Conservation (phyloP, 2,329 filamentous ascomycete species). For the Pseudogymnoascus sp. region DNA sequence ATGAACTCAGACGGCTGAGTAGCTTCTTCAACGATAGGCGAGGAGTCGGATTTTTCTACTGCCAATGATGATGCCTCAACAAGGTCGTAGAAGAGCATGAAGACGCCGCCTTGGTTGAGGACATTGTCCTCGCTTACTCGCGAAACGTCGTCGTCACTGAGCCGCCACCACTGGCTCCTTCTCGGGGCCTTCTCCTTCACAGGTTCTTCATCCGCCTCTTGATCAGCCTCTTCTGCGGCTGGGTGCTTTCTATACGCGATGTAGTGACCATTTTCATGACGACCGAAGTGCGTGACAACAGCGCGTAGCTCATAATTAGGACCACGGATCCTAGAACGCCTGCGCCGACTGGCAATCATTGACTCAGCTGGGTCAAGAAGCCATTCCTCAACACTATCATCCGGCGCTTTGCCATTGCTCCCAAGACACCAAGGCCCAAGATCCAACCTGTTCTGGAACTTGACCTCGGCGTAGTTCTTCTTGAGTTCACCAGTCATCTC, state of each 20-base stretch:
- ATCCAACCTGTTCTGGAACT: constrained; percentile 66
- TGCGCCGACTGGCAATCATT: constrained; percentile 57
- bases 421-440: constrained; percentile 80
- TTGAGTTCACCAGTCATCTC: constrained; percentile 68
- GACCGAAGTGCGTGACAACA: constrained; percentile 79
- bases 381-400: constrained; percentile 52
- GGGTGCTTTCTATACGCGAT: constrained; percentile 77
- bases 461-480: constrained; percentile 76
- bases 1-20: background rate
- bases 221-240: constrained; percentile 12
- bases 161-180: constrained; percentile 65
- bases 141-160: constrained; percentile 82
- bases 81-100: constrained; percentile 95
- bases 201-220: constrained; percentile 23
- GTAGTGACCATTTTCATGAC: constrained; percentile 94
- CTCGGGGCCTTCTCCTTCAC: constrained; percentile 15
- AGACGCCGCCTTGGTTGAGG: constrained; percentile 67
- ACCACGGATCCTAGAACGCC: constrained; percentile 44
- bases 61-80: constrained; percentile 37
- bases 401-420: constrained; percentile 30
- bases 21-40: background rate
- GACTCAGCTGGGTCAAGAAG: constrained; percentile 57
- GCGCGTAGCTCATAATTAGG: constrained; percentile 70
- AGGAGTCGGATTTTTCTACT: background rate
- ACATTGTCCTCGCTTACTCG: constrained; percentile 66